These are phyloP conservation scores for Trypanosoma grayi DNA, from an alignment of 208 protist genomes.

Conservation along the genomic window DNA sequence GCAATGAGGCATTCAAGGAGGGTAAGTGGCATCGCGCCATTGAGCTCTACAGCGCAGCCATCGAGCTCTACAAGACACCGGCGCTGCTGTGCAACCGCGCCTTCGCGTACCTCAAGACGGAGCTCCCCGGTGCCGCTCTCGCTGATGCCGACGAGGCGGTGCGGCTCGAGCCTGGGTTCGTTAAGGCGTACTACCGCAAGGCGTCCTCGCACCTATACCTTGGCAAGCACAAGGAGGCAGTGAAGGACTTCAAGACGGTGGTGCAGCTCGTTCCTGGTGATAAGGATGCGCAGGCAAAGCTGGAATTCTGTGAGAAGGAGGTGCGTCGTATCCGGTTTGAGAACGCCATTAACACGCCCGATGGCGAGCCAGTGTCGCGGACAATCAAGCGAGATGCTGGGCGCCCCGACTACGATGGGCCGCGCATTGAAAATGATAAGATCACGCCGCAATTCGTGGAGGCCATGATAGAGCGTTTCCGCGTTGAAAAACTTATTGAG, in stretches of 20 bases:
- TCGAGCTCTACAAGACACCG: conserved; percentile 76
- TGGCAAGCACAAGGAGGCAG: conserved; percentile 95
- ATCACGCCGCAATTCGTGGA: conserved; percentile 82
- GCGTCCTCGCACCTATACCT: conserved; percentile 94
- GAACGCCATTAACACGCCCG: conserved; percentile 92
- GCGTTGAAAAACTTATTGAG: conserved; percentile 79
- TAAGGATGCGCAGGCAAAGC: conserved; percentile 87
- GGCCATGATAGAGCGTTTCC: conserved; percentile 76
- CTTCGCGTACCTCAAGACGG: conserved; percentile 93
- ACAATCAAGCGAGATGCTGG: conserved; percentile 78
- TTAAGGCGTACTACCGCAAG: conserved; percentile 98
- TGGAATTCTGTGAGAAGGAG: conserved; percentile 93
- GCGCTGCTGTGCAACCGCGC: conserved; percentile 93
- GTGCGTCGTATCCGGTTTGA: conserved; percentile 93
- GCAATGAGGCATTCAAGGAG: conserved; percentile 85
- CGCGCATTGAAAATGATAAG: conserved; percentile 62
- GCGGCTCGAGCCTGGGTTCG: conserved; percentile 89
- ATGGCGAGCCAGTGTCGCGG: conserved; percentile 58
- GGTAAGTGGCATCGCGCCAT: conserved; percentile 91
- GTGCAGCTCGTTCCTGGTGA: conserved; percentile 91
- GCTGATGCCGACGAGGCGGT: conserved; percentile 91
- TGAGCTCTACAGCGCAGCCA: conserved; percentile 89
- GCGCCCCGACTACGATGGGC: conserved; percentile 62
- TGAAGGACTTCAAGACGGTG: conserved; percentile 90
- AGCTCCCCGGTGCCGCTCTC: conserved; percentile 91